Conservation (phyloP, 2,329 filamentous ascomycete species). For the Fusarium humuli region DNA sequence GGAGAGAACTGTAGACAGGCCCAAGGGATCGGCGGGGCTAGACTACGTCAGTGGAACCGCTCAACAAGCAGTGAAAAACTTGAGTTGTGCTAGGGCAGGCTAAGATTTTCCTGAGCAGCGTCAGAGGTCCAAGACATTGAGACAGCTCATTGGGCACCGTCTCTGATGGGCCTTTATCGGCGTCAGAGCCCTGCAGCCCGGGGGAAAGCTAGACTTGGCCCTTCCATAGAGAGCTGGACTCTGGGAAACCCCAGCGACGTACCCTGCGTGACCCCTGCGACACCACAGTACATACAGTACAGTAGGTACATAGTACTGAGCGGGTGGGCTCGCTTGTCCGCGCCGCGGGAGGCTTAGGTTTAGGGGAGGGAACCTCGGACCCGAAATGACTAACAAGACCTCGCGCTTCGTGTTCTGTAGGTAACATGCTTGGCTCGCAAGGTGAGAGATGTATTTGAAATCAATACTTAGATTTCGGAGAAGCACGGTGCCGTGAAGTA, state of each 20-base stretch:
- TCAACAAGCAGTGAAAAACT: conserved; percentile 31
- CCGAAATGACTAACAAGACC: background rate
- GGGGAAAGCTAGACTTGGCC: conserved; percentile 31
- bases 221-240: conserved; percentile 7
- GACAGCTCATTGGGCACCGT: conserved; percentile 32
- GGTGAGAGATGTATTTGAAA: conserved; percentile 31
- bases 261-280: background rate
- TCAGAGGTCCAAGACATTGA: conserved; percentile 35
- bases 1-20: background rate
- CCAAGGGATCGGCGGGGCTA: conserved; percentile 39
- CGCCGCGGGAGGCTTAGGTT: conserved; percentile 26
- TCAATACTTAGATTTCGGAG: background rate
- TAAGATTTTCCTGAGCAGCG: conserved; percentile 37
- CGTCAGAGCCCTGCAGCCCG: conserved; percentile 32
- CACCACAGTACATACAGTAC: background rate
- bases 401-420: conserved; percentile 12
- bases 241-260: conserved; percentile 22
- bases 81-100: conserved; percentile 31
- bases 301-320: conserved; percentile 6
- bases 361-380: conserved; percentile 21
- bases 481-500: background rate
- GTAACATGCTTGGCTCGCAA: conserved; percentile 10
- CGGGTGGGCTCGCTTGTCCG: conserved; percentile 30
- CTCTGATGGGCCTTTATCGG: conserved; percentile 27
- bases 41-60: conserved; percentile 44